Evolutionary conservation across 176 grass and related monocot species (phyloP).

Genomic region (Areca catechu): DNA sequence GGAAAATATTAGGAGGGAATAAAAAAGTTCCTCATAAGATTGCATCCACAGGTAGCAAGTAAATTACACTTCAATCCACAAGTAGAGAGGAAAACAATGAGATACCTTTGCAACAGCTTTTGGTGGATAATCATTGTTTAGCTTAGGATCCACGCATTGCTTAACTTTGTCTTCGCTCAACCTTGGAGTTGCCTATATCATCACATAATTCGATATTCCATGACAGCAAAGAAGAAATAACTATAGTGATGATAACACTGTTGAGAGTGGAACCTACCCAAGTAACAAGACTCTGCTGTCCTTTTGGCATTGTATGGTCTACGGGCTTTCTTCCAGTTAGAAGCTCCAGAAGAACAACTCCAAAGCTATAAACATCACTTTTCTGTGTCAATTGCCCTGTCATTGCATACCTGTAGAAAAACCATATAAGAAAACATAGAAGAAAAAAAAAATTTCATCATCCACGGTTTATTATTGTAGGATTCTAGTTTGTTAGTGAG

Average conservation of each 20-base stretch:
- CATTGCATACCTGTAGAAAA: slow-evolving; percentile 37
- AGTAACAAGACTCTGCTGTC: slow-evolving; percentile 44
- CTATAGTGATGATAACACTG: no score
- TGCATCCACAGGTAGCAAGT: no score
- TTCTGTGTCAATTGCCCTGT: slow-evolving; percentile 48
- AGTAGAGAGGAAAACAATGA: no score
- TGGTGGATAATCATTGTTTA: slow-evolving; percentile 32
- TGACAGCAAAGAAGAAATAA: no score
- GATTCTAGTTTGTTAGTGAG: no score
- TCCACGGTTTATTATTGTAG: no score
- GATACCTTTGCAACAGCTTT: slow-evolving; percentile 54
- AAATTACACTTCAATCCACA: no score
- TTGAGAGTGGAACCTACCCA: slow-evolving; percentile 18
- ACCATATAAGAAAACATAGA: background rate
- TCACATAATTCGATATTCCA: background rate
- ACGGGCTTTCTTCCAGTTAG: slow-evolving; percentile 52
- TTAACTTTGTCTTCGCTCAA: slow-evolving; percentile 54
- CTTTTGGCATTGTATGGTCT: slow-evolving; percentile 56
- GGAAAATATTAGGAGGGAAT: no score
- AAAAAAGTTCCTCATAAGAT: no score
- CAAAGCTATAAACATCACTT: slow-evolving; percentile 48
- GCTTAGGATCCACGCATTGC: slow-evolving; percentile 47
- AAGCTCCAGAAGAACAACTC: slow-evolving; percentile 42
- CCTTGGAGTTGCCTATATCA: slow-evolving; percentile 33
- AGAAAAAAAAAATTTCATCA: no score